These are phyloP conservation scores for Gracilaria domingensis DNA, from an alignment of 23 red algal genomes.

Conservation along the genomic window DNA sequence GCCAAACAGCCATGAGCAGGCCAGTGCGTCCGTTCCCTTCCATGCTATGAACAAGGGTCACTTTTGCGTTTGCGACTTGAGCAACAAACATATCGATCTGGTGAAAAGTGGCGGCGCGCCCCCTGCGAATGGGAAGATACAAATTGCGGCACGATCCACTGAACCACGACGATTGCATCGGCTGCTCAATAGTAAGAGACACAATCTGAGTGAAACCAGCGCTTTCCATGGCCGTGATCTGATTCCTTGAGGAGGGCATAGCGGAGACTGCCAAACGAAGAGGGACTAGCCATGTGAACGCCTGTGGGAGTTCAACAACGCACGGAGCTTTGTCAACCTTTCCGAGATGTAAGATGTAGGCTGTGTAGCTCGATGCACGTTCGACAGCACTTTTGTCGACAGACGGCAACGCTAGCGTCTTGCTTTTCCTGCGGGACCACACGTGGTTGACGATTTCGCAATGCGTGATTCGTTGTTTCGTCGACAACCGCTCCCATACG, in stretches of 20 bases:
- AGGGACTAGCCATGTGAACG: conserved; percentile 6
- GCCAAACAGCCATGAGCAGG: conserved; percentile 1
- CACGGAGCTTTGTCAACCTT: background rate
- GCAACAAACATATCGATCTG: conserved; percentile 20
- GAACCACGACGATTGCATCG: background rate
- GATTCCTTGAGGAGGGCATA: background rate
- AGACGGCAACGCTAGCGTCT: background rate
- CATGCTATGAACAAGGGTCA: background rate
- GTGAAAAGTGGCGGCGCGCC: background rate
- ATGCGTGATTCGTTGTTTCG: background rate
- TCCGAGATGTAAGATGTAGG: background rate
- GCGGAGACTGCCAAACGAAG: conserved; percentile 19
- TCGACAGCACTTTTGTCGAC: background rate
- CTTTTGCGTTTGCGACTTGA: background rate
- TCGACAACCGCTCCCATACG: background rate
- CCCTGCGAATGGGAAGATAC: background rate
- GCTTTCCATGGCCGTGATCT: background rate
- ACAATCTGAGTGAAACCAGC: background rate
- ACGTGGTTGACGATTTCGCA: background rate
- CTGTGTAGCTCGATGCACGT: background rate
- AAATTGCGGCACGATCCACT: background rate
- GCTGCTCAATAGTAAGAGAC: conserved; percentile 8
- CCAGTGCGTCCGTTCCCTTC: background rate
- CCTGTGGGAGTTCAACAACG: background rate
- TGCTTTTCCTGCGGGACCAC: background rate